A percentile compares a stretch with the other conserved stretches of the same genome.
Conservation (phyloP, 2,329 filamentous ascomycete species). For the Scleromitrula shiraiana region DNA sequence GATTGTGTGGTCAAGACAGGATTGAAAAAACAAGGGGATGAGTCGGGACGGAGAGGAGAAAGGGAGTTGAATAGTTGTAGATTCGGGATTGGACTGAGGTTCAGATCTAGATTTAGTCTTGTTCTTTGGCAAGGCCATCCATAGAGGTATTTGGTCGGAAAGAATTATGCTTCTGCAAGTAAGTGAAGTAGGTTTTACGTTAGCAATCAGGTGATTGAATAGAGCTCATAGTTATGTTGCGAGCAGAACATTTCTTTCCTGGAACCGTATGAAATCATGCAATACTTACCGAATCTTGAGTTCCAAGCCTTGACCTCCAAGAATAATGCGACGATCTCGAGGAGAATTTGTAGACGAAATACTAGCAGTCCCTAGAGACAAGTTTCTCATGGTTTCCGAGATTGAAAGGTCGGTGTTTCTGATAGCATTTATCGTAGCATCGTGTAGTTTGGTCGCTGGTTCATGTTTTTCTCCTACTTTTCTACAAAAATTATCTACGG, state of each 20-base stretch:
- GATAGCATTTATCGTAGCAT: constrained; percentile 29
- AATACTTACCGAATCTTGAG: constrained; percentile 22
- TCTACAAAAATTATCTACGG: constrained; percentile 19
- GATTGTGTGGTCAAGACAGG: constrained; percentile 27
- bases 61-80: constrained; percentile 15
- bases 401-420: constrained; percentile 5
- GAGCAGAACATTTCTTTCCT: no score
- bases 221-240: no score
- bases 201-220: no score
- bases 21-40: constrained; percentile 20
- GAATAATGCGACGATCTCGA: constrained; percentile 25
- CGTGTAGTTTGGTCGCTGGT: constrained; percentile 33
- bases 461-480: constrained; percentile 29
- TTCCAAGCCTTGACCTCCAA: constrained; percentile 26
- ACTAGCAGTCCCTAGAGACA: not conserved
- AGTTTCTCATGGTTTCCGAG: not conserved
- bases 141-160: constrained; percentile 22
- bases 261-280: no score
- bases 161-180: constrained; percentile 23
- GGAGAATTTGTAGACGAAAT: constrained; percentile 14
- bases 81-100: no score
- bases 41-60: constrained; percentile 8
- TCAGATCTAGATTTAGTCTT: no score
- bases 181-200: no score
- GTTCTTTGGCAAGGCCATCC: no score